Conservation (phyloP, 108 stramenopile species). For the Aurantiochytrium sp. region DNA sequence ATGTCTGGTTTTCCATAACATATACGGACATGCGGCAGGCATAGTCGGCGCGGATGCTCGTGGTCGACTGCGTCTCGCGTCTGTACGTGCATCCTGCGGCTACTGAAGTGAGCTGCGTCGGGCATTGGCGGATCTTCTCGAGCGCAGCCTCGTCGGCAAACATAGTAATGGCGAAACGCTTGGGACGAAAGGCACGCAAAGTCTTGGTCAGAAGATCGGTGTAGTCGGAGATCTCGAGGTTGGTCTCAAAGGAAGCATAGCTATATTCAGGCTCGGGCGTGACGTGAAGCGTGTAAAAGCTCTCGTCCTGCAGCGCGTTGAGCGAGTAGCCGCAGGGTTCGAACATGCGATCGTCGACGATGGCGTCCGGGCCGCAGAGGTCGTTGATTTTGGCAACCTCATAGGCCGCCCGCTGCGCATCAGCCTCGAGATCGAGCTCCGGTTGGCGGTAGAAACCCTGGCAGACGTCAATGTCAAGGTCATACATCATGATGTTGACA, state of each 20-base stretch:
- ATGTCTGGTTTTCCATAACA: background rate
- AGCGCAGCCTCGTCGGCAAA: constrained; percentile 96
- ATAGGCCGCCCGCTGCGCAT: background rate
- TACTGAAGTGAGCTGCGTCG: constrained; percentile 22
- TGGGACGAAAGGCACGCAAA: constrained; percentile 83
- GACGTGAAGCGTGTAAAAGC: constrained; percentile 98
- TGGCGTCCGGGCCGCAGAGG: background rate
- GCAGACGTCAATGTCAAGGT: constrained; percentile 82
- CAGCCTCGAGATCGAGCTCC: constrained; percentile 68
- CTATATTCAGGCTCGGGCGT: constrained; percentile 91
- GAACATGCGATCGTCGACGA: constrained; percentile 78
- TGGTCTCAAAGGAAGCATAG: constrained; percentile 98
- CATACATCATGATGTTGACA: constrained; percentile 99
- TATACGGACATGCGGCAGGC: constrained; percentile 18
- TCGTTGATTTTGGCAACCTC: background rate
- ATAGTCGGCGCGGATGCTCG: background rate
- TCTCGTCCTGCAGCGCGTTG: constrained; percentile 27
- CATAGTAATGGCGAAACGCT: constrained; percentile 93
- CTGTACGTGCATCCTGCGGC: background rate
- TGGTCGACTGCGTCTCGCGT: constrained; percentile 12
- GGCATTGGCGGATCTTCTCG: constrained; percentile 67
- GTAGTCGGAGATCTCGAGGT: constrained; percentile 76
- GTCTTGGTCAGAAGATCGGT: constrained; percentile 85
- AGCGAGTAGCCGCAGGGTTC: constrained; percentile 90
- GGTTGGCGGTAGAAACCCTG: constrained; percentile 24